Percentiles rank a stretch among this genome's conserved stretches.
These are phyloP conservation scores for Candida patagonica DNA, from an alignment of 805 yeast species.

Conservation along the genomic window DNA sequence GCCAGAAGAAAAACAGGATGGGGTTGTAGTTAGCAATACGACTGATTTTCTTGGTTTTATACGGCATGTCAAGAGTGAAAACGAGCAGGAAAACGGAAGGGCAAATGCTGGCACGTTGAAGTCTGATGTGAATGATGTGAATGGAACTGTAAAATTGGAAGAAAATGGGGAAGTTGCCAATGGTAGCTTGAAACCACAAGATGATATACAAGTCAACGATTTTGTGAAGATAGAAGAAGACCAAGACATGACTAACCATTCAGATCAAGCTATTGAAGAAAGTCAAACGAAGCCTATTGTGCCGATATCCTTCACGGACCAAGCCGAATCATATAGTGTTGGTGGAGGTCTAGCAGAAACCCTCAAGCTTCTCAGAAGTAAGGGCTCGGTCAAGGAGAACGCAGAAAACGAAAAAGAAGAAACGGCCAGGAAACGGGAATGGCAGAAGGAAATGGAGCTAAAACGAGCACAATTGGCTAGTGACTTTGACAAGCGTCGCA, in stretches of 20 bases:
- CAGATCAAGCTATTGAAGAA: too few relatives aligned
- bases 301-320: too few relatives aligned
- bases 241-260: constrained; percentile 5
- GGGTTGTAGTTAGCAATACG: constrained; percentile 35
- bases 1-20: constrained; percentile 19
- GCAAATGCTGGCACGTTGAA: background rate
- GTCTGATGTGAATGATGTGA: background rate
- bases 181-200: background rate
- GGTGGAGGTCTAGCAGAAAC: constrained; percentile 32
- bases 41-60: constrained; percentile 30
- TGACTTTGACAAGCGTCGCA: constrained; percentile 17
- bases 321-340: constrained; percentile 16
- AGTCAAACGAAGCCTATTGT: too few relatives aligned
- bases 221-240: background rate
- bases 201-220: background rate
- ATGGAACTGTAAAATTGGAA: background rate
- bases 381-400: constrained; percentile 22
- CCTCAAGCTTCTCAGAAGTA: constrained; percentile 26
- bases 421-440: constrained; percentile 13
- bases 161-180: constrained; percentile 8
- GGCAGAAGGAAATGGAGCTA: constrained; percentile 16
- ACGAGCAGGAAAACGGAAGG: constrained; percentile 2
- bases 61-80: constrained; percentile 9
- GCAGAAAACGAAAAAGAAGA: constrained; percentile 18
- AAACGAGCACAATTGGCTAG: constrained; percentile 16